These are phyloP conservation scores for Ephemerocybe angulata DNA, from an alignment of 768 basidiomycete genomes.

Conservation along the genomic window DNA sequence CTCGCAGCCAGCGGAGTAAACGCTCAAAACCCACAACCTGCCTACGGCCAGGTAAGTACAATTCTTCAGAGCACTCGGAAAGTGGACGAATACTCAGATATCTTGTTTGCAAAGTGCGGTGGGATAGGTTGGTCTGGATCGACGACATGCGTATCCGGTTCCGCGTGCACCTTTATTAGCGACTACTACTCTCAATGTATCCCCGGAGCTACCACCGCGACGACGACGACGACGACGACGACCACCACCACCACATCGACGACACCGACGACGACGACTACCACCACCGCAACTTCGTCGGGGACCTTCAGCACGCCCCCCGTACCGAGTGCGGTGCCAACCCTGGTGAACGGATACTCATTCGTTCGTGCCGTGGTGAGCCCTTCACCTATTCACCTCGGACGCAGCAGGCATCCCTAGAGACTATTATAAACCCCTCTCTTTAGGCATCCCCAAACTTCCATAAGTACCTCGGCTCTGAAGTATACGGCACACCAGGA, in stretches of 20 bases:
- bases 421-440: neutral
- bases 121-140: slow-evolving; percentile 50
- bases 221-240: slow-evolving; percentile 24
- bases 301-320: slow-evolving; percentile 5
- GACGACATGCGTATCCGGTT: slow-evolving; percentile 45
- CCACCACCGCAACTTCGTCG: slow-evolving; percentile 28
- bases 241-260: slow-evolving; percentile 29
- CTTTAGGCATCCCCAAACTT: slow-evolving; percentile 52
- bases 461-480: slow-evolving; percentile 58
- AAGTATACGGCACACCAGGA: slow-evolving; percentile 38
- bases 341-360: slow-evolving; percentile 46
- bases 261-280: slow-evolving; percentile 29
- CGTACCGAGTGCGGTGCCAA: slow-evolving; percentile 36
- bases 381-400: neutral
- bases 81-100: neutral
- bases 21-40: slow-evolving; percentile 1
- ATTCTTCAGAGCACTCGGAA: neutral
- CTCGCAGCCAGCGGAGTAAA: neutral
- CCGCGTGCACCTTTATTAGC: slow-evolving; percentile 42
- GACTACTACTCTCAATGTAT: slow-evolving; percentile 54
- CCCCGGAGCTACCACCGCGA: slow-evolving; percentile 31
- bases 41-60: slow-evolving; percentile 8
- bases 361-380: slow-evolving; percentile 41
- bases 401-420: neutral
- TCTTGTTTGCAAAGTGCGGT: slow-evolving; percentile 38